phyloP scores from a whole-genome alignment of 306 rosid species.

The Rubus idaeus region DNA sequence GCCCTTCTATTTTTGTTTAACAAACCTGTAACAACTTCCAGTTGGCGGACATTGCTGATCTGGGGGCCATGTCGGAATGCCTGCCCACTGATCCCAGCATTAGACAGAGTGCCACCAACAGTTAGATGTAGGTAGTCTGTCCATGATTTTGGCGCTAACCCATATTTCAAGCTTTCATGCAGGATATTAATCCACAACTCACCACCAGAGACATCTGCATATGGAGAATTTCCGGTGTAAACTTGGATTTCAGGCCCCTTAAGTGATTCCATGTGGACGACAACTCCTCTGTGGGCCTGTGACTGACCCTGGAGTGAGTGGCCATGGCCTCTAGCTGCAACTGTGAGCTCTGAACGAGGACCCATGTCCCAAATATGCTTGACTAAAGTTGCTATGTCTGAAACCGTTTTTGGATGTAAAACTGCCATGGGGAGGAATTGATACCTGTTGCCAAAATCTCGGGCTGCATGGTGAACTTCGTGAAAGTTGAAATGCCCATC shows the following conservation, averaged over 20 bases:
- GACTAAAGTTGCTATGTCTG: constrained; percentile 68
- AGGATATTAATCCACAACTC: constrained; percentile 89
- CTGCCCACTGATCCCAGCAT: constrained; percentile 95
- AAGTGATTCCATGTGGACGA: constrained; percentile 85
- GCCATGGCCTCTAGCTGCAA: constrained; percentile 96
- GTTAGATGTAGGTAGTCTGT: constrained; percentile 91
- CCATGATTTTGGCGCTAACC: constrained; percentile 94
- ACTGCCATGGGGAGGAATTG: constrained; percentile 69
- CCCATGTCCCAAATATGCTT: constrained; percentile 80
- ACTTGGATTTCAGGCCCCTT: constrained; percentile 53
- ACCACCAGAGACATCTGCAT: constrained; percentile 81
- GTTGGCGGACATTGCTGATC: constrained; percentile 88
- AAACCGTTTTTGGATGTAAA: constrained; percentile 67
- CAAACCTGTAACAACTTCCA: constrained; percentile 96
- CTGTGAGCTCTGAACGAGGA: constrained; percentile 67
- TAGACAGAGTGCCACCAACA: constrained; percentile 95
- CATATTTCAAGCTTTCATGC: constrained; percentile 79
- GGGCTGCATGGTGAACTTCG: constrained; percentile 56
- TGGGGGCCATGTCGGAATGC: constrained; percentile 96
- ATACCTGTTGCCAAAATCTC: constrained; percentile 82
- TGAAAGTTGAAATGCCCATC: constrained; percentile 70
- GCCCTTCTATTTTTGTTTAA: constrained; percentile 9
- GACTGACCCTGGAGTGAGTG: constrained; percentile 96
- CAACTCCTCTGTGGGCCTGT: constrained; percentile 76
- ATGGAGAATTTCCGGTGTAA: constrained; percentile 43